Base-by-base conservation (phyloP, 495 filamentous ascomycete genomes). In the Elasticomyces elasticus region DNA sequence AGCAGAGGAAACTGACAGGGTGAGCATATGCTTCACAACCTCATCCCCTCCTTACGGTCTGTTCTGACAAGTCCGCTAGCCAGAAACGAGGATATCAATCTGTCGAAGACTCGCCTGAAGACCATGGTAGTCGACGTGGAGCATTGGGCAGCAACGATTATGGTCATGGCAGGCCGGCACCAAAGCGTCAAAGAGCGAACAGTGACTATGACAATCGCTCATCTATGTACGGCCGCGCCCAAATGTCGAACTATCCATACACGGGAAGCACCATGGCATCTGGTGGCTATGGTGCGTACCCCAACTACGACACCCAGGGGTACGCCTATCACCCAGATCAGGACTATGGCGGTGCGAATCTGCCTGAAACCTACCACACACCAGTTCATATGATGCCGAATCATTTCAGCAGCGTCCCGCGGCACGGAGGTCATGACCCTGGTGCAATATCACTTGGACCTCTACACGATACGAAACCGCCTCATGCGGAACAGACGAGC, bases 1-100 rank as follows among this genome's bases (percentile, higher is more conserved):
- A 95, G 62, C 80, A 45, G 42, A 45, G 24, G 42, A 45, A 23
- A 15, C 5, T 23, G 6, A 23, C 19, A 5, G 42, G 20, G 42
- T 45, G 20, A 23, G 19, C 10, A 37, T 37, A n/a, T 10, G n/a
- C 31, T 37, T 37, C n/a, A 10, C 10, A 37, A 10, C 9, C 31
- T 37, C 31, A 37, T 37, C 31, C n/a, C n/a, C n/a, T n/a, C n/a
- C n/a, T n/a, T n/a, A n/a, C n/a, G n/a, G n/a, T 10, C 10, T 10
- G 31, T 37, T 45, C 42, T 45, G 17, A 45, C 42, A 45, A 5
- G 19, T 22, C 5, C 12, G 15, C 5, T 15, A 26, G 42, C 17
- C 19, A 26, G 19, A 49, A 49, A 33, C 23, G 46, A 3, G 27
- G 46, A 30, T 49, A 49, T 31, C 24, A 49, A 9, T 28, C 23